These are phyloP conservation scores for Copromyces sp. DNA, from an alignment of 495 filamentous ascomycete species.

Conservation along the genomic window DNA sequence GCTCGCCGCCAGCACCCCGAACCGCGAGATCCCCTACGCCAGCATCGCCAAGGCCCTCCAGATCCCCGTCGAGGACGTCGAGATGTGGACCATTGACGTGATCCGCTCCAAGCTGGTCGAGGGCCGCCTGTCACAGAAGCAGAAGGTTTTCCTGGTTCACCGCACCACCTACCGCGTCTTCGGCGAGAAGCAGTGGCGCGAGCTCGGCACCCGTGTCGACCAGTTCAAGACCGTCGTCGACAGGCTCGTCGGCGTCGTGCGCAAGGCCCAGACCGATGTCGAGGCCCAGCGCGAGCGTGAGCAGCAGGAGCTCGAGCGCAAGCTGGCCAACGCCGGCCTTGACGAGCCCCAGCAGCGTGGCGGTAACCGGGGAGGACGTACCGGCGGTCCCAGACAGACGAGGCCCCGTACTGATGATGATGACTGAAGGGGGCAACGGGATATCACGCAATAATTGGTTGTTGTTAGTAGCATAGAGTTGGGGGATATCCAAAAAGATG, in stretches of 20 bases:
- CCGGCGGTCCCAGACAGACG: conserved; percentile 1
- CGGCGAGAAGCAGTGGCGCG: conserved; percentile 94
- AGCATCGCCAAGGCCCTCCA: conserved; percentile 73
- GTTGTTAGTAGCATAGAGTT: neutral
- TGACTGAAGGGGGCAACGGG: conserved; percentile 22
- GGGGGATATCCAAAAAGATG: neutral
- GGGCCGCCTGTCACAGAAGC: conserved; percentile 84
- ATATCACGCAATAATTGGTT: neutral
- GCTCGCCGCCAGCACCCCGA: conserved; percentile 69
- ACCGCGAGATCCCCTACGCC: conserved; percentile 74
- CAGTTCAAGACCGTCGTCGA: conserved; percentile 74
- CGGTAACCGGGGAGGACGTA: neutral
- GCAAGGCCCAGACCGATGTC: conserved; percentile 62
- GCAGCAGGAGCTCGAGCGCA: conserved; percentile 45
- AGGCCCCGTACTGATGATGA: conserved; percentile 39
- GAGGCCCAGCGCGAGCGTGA: conserved; percentile 50
- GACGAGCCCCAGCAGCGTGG: conserved; percentile 20
- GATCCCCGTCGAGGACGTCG: conserved; percentile 71
- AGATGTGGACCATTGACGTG: conserved; percentile 97
- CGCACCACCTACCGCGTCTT: conserved; percentile 91
- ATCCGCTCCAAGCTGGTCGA: conserved; percentile 91
- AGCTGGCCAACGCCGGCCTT: conserved; percentile 35
- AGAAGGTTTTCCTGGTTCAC: conserved; percentile 88
- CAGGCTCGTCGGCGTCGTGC: conserved; percentile 64
- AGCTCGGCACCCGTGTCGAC: conserved; percentile 80